phyloP scores from a whole-genome alignment of 805 yeast species.

The Candida adriatica region DNA sequence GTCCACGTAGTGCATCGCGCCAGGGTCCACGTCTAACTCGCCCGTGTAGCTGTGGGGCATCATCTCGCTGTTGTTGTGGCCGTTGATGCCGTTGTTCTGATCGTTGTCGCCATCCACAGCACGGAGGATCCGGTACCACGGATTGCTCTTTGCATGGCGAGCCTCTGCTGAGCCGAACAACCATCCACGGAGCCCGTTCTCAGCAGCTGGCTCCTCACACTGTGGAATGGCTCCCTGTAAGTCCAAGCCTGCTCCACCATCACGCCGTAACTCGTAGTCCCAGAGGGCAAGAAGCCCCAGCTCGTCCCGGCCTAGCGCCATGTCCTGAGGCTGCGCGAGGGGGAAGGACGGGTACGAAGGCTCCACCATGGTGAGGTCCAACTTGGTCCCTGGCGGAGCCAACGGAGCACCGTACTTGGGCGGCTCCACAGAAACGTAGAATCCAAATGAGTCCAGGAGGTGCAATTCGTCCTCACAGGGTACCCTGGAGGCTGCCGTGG shows the following conservation, averaged over 20 bases:
- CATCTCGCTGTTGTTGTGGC: no score
- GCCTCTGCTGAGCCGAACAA: no score
- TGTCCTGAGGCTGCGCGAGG: slow-evolving; percentile 3
- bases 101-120: neutral
- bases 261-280: slow-evolving; percentile 18
- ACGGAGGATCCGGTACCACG: neutral
- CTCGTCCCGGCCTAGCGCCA: slow-evolving; percentile 13
- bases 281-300: slow-evolving; percentile 14
- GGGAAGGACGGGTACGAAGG: slow-evolving; percentile 7
- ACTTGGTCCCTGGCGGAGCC: slow-evolving; percentile 14
- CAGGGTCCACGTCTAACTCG: neutral
- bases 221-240: slow-evolving; percentile 1
- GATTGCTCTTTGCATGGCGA: neutral
- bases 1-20: neutral
- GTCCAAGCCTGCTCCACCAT: slow-evolving; percentile 7
- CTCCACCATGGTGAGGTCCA: slow-evolving; percentile 18
- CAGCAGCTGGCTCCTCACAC: no score
- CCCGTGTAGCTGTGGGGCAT: no score
- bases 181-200: no score
- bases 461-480: slow-evolving; percentile 9
- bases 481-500: no score
- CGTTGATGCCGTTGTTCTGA: no score
- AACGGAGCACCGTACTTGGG: slow-evolving; percentile 16
- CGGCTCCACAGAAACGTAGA: slow-evolving; percentile 16
- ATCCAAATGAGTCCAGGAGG: slow-evolving; percentile 12